These are phyloP conservation scores for Boletus insuetus DNA, from an alignment of 768 basidiomycete genomes.

Conservation along the genomic window DNA sequence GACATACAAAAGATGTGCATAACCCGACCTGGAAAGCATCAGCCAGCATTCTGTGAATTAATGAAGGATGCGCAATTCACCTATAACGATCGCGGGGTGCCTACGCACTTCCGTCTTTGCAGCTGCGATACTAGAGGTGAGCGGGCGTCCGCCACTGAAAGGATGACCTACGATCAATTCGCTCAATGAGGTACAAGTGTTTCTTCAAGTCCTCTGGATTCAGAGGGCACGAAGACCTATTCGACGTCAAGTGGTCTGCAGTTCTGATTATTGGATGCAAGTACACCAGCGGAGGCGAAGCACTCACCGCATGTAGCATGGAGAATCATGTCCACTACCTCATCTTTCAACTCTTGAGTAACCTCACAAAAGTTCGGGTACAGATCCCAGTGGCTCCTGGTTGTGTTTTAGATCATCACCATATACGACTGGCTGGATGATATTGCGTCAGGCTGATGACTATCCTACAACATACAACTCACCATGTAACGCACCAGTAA, in stretches of 20 bases:
- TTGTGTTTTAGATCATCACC: background rate
- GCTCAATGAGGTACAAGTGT: slow-evolving; percentile 26
- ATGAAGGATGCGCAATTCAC: slow-evolving; percentile 1
- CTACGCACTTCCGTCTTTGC: slow-evolving; percentile 1
- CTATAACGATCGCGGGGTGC: slow-evolving; percentile 23
- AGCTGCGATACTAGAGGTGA: slow-evolving; percentile 13
- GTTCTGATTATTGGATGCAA: background rate
- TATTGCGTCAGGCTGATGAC: slow-evolving; percentile 5
- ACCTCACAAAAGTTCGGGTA: slow-evolving; percentile 32
- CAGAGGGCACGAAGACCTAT: slow-evolving; percentile 23
- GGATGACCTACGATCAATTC: slow-evolving; percentile 20
- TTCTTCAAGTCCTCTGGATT: slow-evolving; percentile 19
- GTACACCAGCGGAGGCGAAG: background rate
- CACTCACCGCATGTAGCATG: slow-evolving; percentile 28
- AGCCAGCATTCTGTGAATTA: slow-evolving; percentile 4
- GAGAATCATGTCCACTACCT: slow-evolving; percentile 24
- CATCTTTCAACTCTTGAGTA: slow-evolving; percentile 26
- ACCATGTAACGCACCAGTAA: slow-evolving; percentile 33
- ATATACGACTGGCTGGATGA: background rate
- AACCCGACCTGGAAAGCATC: slow-evolving; percentile 21
- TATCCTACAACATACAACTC: background rate
- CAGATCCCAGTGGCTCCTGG: slow-evolving; percentile 36
- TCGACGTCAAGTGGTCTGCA: slow-evolving; percentile 29
- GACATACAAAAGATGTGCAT: slow-evolving; percentile 30
- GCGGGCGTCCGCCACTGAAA: background rate